Conservation (phyloP, 108 stramenopile genomes). For the Cyclotella cryptica region DNA sequence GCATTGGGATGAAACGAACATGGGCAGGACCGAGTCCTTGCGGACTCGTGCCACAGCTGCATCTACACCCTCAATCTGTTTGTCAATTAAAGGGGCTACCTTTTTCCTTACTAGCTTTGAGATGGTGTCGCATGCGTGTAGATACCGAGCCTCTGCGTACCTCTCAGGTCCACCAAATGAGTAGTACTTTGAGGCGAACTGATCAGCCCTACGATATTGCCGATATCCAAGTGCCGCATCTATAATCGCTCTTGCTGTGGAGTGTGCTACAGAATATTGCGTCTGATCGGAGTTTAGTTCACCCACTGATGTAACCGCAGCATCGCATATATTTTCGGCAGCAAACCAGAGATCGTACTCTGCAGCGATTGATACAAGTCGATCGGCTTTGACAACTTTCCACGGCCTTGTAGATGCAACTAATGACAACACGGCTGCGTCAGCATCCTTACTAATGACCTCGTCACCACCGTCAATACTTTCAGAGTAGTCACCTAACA, state of each 20-base stretch:
- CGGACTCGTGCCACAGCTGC: conserved; percentile 51
- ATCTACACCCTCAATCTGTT: conserved; percentile 74
- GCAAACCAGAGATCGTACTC: conserved; percentile 66
- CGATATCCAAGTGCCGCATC: conserved; percentile 66
- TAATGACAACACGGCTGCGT: conserved; percentile 59
- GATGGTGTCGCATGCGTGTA: conserved; percentile 80
- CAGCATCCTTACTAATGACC: conserved; percentile 47
- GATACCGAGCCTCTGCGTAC: conserved; percentile 71
- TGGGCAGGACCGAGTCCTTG: conserved; percentile 24
- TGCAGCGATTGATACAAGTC: conserved; percentile 58
- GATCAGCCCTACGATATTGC: conserved; percentile 73
- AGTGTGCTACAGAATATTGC: conserved; percentile 37
- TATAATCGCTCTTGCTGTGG: conserved; percentile 60
- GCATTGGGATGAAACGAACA: background rate
- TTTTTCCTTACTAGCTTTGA: conserved; percentile 64
- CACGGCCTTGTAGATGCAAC: conserved; percentile 66
- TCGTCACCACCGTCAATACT: background rate
- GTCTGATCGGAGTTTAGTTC: background rate
- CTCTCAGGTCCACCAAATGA: conserved; percentile 61
- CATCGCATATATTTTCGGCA: conserved; percentile 67
- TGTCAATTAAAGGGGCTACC: conserved; percentile 67
- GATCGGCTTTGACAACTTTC: conserved; percentile 44
- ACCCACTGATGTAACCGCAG: conserved; percentile 40
- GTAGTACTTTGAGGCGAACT: conserved; percentile 67
- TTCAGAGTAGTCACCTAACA: conserved; percentile 6